Percentiles rank a stretch among this genome's conserved stretches.
phyloP scores from a whole-genome alignment of 176 grass and related monocot genomes.

The Microstegium vimineum region DNA sequence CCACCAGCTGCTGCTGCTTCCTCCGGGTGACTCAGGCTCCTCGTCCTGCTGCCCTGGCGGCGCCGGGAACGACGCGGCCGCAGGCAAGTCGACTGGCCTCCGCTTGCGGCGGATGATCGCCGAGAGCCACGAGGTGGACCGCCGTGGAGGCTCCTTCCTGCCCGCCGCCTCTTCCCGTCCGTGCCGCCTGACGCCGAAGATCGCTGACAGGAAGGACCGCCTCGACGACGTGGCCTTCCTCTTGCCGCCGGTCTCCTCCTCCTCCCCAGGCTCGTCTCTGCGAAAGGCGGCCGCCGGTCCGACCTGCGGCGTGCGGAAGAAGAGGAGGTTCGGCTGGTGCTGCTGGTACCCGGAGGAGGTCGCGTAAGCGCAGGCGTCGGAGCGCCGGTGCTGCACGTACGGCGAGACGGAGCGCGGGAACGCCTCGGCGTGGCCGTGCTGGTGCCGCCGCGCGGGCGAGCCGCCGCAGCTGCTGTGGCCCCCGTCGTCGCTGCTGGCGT shows the following conservation, averaged over 20 bases:
- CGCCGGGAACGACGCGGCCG: neutral
- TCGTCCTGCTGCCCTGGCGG: neutral
- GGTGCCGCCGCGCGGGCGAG: neutral
- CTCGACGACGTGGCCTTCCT: neutral
- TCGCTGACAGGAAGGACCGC: constrained; percentile 24
- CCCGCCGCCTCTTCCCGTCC: neutral
- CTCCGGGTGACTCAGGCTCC: too few species aligned
- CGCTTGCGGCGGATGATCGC: constrained; percentile 39
- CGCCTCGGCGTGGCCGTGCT: neutral
- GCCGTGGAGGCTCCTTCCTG: constrained; percentile 14
- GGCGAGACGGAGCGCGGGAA: constrained; percentile 52
- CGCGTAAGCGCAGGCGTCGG: constrained; percentile 39
- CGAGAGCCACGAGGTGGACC: constrained; percentile 49
- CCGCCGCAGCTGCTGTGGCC: neutral
- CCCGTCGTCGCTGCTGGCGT: neutral
- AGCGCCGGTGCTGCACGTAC: constrained; percentile 39
- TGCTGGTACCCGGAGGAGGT: neutral
- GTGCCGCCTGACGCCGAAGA: constrained; percentile 36
- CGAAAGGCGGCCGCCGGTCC: constrained; percentile 12
- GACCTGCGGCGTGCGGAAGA: constrained; percentile 67
- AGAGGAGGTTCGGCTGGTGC: constrained; percentile 41
- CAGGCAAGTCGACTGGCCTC: neutral
- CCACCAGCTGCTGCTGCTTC: too few species aligned
- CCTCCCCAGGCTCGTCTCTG: neutral
- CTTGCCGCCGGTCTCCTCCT: neutral